These are phyloP conservation scores for Backusella westeae DNA, from an alignment of 192 early-diverging fungal genomes.

Conservation along the genomic window DNA sequence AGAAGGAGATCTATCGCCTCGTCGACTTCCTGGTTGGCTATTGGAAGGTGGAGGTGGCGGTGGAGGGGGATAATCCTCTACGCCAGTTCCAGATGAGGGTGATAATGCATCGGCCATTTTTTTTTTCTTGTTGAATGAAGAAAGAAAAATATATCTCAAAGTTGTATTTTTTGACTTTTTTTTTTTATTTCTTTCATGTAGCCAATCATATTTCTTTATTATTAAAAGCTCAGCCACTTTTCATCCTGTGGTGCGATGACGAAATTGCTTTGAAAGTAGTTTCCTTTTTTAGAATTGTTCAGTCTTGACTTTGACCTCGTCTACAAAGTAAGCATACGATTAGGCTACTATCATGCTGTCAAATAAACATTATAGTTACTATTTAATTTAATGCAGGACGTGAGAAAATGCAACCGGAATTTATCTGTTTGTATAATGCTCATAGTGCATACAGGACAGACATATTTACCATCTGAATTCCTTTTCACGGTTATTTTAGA, in stretches of 20 bases:
- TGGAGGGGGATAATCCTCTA: slow-evolving; percentile 11
- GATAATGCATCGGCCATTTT: slow-evolving; percentile 12
- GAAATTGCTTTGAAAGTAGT: neutral
- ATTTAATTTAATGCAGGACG: too few species aligned
- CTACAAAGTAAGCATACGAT: too few species aligned
- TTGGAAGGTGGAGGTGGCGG: slow-evolving; percentile 2
- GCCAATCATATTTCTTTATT: neutral
- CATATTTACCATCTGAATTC: neutral
- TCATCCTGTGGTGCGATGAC: neutral
- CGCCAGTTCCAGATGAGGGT: neutral
- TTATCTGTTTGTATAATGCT: neutral
- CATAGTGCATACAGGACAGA: neutral
- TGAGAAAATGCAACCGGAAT: neutral
- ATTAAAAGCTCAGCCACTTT: neutral
- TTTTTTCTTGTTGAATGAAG: neutral
- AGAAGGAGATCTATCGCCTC: neutral
- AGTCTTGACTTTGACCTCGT: neutral
- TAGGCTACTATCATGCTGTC: too few species aligned
- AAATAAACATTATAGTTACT: too few species aligned
- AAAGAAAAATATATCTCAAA: neutral
- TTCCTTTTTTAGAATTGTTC: neutral
- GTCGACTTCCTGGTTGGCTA: neutral
- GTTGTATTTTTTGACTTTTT: neutral
- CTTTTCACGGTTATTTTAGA: neutral
- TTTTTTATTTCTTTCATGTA: neutral